Conservation (phyloP, 495 filamentous ascomycete species). For the Melanomma pulvis-pyrius region DNA sequence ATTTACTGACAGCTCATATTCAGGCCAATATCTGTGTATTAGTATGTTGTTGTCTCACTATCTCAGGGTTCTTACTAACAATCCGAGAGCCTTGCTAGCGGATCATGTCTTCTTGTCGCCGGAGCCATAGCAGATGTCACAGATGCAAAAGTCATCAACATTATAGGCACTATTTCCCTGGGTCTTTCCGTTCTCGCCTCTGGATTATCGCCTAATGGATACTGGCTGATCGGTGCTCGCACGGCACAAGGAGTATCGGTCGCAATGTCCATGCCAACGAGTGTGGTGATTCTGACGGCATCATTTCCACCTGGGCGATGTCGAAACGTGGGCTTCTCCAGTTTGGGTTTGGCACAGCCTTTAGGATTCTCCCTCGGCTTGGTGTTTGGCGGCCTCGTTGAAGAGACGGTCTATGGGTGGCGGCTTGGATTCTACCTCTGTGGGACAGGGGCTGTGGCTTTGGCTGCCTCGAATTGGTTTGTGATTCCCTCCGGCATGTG, state of each 20-base stretch:
- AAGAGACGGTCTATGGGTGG: conserved; percentile 53
- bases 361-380: conserved; percentile 52
- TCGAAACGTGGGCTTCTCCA: conserved; percentile 51
- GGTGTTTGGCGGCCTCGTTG: conserved; percentile 50
- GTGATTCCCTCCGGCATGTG: background rate
- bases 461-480: conserved; percentile 38
- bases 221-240: conserved; percentile 58
- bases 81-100: too few species aligned
- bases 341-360: conserved; percentile 49
- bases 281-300: conserved; percentile 52
- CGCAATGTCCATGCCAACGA: conserved; percentile 54
- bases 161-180: background rate
- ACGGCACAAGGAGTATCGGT: conserved; percentile 53
- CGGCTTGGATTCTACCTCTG: conserved; percentile 49
- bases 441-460: conserved; percentile 41
- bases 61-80: too few species aligned
- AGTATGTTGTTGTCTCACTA: too few species aligned
- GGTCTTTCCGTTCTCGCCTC: conserved; percentile 43
- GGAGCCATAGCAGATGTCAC: background rate
- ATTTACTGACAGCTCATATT: too few species aligned
- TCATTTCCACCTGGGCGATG: conserved; percentile 43
- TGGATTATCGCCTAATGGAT: conserved; percentile 48
- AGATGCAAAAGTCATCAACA: background rate
- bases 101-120: too few species aligned
- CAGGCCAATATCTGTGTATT: too few species aligned